Evolutionary conservation across 2,329 filamentous ascomycete genomes (phyloP).

Genomic region (Diaporthe citrichinensis): DNA sequence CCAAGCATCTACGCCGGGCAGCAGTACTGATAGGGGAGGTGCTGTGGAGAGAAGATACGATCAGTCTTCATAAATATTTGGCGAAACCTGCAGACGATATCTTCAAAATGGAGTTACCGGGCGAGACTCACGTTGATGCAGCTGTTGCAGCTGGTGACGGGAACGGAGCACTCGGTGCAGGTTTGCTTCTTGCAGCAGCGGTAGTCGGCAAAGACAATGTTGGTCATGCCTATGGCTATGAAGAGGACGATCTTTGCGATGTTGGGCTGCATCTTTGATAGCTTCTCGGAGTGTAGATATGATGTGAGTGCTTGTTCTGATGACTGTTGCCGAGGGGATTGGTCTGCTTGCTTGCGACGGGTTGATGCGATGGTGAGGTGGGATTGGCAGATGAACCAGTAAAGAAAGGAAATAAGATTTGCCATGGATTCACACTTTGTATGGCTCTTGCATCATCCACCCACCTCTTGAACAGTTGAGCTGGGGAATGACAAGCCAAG

Average conservation of each 20-base stretch:
- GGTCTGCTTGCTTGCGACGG: not conserved
- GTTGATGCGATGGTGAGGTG: not conserved
- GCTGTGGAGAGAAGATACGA: no score
- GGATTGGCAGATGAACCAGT: not conserved
- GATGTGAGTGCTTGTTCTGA: not conserved
- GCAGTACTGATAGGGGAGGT: not conserved
- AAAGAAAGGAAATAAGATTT: not conserved
- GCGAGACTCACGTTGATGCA: not conserved
- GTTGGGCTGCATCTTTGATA: not conserved
- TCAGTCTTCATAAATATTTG: not conserved
- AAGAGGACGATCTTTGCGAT: not conserved
- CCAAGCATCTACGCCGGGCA: not conserved
- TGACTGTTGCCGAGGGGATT: not conserved
- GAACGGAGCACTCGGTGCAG: not conserved
- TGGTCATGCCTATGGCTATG: not conserved
- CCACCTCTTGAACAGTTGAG: not conserved
- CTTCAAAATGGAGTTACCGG: no score
- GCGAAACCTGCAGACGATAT: not conserved
- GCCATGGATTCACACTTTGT: not conserved
- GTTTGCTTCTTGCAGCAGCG: not conserved
- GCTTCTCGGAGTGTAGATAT: not conserved
- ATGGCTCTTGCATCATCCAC: not conserved
- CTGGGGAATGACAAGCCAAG: not conserved
- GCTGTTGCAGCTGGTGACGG: not conserved
- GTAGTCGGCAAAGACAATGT: not conserved